phyloP scores from a whole-genome alignment of 2,329 filamentous ascomycete species.

The Lizonia empirigonia region DNA sequence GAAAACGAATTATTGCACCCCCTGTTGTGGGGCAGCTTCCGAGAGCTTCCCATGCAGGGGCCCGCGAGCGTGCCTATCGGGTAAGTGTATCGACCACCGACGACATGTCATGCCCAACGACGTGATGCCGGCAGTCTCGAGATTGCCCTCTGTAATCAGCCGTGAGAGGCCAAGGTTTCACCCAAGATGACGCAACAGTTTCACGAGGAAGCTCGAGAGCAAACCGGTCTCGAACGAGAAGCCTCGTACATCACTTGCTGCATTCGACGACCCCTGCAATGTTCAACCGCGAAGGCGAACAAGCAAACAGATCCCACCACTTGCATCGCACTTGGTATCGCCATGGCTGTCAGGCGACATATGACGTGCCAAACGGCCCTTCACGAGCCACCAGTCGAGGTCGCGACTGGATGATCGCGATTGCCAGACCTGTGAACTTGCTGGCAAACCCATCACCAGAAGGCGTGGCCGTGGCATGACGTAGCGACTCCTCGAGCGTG shows the following conservation, averaged over 20 bases:
- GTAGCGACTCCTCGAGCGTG: slow-evolving; percentile 18
- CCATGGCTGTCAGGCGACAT: slow-evolving; percentile 8
- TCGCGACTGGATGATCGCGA: neutral
- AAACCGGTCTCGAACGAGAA: slow-evolving; percentile 7
- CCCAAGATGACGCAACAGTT: neutral
- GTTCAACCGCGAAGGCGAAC: slow-evolving; percentile 4
- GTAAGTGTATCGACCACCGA: no score
- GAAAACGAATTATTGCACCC: no score
- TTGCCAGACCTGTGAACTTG: neutral
- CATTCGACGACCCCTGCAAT: slow-evolving; percentile 8
- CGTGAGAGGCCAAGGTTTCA: no score
- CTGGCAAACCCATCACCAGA: slow-evolving; percentile 15
- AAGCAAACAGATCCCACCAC: slow-evolving; percentile 7
- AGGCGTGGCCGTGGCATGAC: slow-evolving; percentile 29
- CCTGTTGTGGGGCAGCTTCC: no score
- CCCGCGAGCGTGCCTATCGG: no score
- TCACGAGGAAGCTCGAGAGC: neutral
- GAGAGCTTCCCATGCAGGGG: no score
- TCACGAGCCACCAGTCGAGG: neutral
- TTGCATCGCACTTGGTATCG: neutral
- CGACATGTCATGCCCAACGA: slow-evolving; percentile 3
- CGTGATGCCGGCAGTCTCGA: neutral
- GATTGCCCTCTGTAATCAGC: no score
- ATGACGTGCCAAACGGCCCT: slow-evolving; percentile 7
- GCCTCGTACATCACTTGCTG: slow-evolving; percentile 2